Evolutionary conservation across 1,284 basidiomycete genomes (phyloP).

Genomic region (Clitocybe nebularis): DNA sequence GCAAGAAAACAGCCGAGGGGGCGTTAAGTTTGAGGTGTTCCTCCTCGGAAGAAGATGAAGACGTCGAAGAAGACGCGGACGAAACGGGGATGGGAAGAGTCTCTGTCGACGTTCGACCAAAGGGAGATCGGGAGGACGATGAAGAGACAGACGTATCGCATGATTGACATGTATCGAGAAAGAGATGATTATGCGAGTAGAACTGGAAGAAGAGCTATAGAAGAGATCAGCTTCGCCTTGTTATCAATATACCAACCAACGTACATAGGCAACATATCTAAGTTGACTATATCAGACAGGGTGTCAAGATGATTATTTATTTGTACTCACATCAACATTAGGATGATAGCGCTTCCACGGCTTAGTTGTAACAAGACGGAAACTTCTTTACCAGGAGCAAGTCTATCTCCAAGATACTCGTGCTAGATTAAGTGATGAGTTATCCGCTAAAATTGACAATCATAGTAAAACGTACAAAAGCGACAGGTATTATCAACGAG

Average conservation of each 20-base stretch:
- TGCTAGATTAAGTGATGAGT: slow-evolving; percentile 25
- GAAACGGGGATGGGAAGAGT: slow-evolving; percentile 22
- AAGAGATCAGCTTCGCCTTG: neutral
- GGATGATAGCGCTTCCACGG: slow-evolving; percentile 48
- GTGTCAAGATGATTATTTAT: slow-evolving; percentile 1
- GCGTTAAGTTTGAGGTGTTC: slow-evolving; percentile 46
- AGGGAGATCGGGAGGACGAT: slow-evolving; percentile 18
- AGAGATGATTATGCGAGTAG: slow-evolving; percentile 59
- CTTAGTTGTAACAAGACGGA: slow-evolving; percentile 36
- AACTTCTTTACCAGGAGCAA: slow-evolving; percentile 32
- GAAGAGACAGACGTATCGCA: slow-evolving; percentile 13
- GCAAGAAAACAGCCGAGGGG: slow-evolving; percentile 34
- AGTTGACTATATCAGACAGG: neutral
- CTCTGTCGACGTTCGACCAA: slow-evolving; percentile 20
- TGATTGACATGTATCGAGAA: slow-evolving; percentile 39
- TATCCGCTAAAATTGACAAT: neutral
- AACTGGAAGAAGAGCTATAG: slow-evolving; percentile 36
- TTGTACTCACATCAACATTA: slow-evolving; percentile 50
- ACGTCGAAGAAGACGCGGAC: slow-evolving; percentile 13
- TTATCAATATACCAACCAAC: slow-evolving; percentile 8
- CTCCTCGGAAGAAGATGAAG: slow-evolving; percentile 19
- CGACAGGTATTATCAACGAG: slow-evolving; percentile 58
- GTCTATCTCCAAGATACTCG: slow-evolving; percentile 33
- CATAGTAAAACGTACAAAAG: slow-evolving; percentile 43
- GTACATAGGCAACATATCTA: slow-evolving; percentile 32